Conservation (phyloP, 192 early-diverging fungal species). For the Coemansia sp. region DNA sequence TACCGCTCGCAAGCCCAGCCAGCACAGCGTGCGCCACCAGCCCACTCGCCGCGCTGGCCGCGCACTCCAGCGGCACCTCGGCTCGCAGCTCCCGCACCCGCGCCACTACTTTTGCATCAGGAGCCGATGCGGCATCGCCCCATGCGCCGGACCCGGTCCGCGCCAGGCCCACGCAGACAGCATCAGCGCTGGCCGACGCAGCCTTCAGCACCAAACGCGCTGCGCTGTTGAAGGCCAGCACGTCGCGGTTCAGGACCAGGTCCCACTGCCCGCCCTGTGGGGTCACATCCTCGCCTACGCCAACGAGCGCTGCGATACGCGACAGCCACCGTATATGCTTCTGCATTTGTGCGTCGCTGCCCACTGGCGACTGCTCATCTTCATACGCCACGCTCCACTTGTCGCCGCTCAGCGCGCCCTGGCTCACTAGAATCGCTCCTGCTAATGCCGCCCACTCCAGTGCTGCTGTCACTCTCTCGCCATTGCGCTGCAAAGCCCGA, state of each 20-base stretch:
- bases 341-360: constrained; percentile 25
- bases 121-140: neutral
- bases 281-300: neutral
- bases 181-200: constrained; percentile 22
- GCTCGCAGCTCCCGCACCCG: constrained; percentile 19
- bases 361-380: constrained; percentile 18
- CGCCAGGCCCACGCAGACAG: constrained; percentile 21
- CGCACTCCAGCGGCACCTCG: constrained; percentile 38
- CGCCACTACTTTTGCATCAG: neutral
- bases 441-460: constrained; percentile 43
- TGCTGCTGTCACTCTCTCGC: constrained; percentile 1
- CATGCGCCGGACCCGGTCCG: neutral
- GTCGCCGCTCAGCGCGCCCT: constrained; percentile 41
- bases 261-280: constrained; percentile 9
- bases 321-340: constrained; percentile 24
- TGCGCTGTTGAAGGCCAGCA: constrained; percentile 76
- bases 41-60: constrained; percentile 28
- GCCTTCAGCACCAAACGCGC: constrained; percentile 58
- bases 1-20: constrained; percentile 19
- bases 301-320: constrained; percentile 48
- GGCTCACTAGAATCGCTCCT: constrained; percentile 38
- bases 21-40: constrained; percentile 46
- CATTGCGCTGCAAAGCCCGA: constrained; percentile 20
- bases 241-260: constrained; percentile 66
- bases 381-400: constrained; percentile 55